phyloP scores from a whole-genome alignment of 2,329 filamentous ascomycete genomes.

The Onygena corvina region DNA sequence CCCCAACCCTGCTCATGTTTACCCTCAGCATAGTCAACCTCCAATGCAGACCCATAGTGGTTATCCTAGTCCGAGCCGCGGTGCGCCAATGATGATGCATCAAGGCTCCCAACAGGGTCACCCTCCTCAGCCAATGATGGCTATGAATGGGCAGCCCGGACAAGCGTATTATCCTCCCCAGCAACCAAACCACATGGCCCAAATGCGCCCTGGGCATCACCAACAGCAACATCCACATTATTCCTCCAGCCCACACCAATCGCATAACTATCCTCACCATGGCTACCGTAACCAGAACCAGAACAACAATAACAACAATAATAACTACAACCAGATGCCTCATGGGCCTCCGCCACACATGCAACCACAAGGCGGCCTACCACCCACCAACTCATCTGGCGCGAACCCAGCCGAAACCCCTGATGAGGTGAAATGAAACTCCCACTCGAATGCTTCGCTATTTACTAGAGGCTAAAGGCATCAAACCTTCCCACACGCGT shows the following conservation, averaged over 20 bases:
- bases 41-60: slow-evolving; percentile 51
- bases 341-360: slow-evolving; percentile 34
- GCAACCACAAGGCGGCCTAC: slow-evolving; percentile 21
- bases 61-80: slow-evolving; percentile 77
- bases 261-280: slow-evolving; percentile 49
- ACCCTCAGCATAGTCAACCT: slow-evolving; percentile 41
- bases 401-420: slow-evolving; percentile 33
- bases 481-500: neutral
- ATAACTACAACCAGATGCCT: slow-evolving; percentile 31
- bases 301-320: slow-evolving; percentile 36
- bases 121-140: slow-evolving; percentile 53
- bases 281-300: slow-evolving; percentile 46
- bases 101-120: slow-evolving; percentile 90
- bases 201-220: slow-evolving; percentile 47
- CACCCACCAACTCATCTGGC: slow-evolving; percentile 22
- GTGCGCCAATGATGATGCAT: slow-evolving; percentile 85
- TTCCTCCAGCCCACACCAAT: slow-evolving; percentile 53
- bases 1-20: slow-evolving; percentile 58
- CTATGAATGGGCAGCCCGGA: slow-evolving; percentile 63
- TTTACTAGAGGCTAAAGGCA: neutral
- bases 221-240: slow-evolving; percentile 48
- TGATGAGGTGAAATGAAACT: slow-evolving; percentile 40
- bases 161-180: slow-evolving; percentile 61
- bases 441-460: neutral
- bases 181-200: slow-evolving; percentile 56